These are phyloP conservation scores for Psilocybe subaeruginosa DNA, from an alignment of 768 basidiomycete species.

Conservation along the genomic window DNA sequence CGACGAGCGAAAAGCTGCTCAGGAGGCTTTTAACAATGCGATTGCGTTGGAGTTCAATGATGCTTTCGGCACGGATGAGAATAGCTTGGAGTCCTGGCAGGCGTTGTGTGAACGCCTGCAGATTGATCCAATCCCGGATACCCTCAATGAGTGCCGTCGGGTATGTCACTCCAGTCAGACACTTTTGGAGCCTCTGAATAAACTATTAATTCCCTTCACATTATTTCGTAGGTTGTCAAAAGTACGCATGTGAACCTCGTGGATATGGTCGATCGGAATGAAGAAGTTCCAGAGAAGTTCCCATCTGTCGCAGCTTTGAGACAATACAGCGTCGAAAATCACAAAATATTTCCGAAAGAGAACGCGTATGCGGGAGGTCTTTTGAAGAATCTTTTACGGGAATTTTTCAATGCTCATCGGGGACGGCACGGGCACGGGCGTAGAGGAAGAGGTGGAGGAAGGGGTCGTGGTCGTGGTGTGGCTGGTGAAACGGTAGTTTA, in stretches of 20 bases:
- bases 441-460: not conserved
- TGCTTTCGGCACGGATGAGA: conserved; percentile 34
- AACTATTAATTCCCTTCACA: no score
- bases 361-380: conserved; percentile 33
- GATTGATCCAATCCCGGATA: conserved; percentile 31
- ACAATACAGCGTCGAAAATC: conserved; percentile 26
- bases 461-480: no score
- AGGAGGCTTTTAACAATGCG: conserved; percentile 28
- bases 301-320: conserved; percentile 29
- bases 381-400: conserved; percentile 32
- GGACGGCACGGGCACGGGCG: not conserved
- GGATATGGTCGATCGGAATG: conserved; percentile 27
- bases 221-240: conserved; percentile 25
- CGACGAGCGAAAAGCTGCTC: conserved; percentile 13
- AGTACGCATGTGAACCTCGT: conserved; percentile 40
- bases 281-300: conserved; percentile 22
- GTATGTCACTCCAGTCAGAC: conserved; percentile 18
- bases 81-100: conserved; percentile 32
- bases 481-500: no score
- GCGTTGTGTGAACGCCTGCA: conserved; percentile 27
- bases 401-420: conserved; percentile 23
- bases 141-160: conserved; percentile 24
- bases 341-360: conserved; percentile 35
- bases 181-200: no score
- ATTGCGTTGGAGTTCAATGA: conserved; percentile 35